These are phyloP conservation scores for Torulaspora franciscae DNA, from an alignment of 805 yeast genomes.

Conservation along the genomic window DNA sequence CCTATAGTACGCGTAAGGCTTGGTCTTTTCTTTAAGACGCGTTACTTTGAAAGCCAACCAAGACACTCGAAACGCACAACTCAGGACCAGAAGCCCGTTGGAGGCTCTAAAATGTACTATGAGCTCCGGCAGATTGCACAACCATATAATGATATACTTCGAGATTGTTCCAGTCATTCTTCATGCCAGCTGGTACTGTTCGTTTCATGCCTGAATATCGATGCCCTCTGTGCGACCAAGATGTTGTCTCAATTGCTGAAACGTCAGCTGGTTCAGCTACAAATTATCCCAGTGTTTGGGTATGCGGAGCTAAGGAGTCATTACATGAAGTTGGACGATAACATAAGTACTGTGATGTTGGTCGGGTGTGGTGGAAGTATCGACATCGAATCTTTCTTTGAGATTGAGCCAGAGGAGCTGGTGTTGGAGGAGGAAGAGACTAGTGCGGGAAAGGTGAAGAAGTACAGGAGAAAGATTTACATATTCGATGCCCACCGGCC, in stretches of 20 bases:
- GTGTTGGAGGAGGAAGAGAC: constrained; percentile 35
- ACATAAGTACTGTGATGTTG: constrained; percentile 68
- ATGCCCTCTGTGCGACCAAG: constrained; percentile 84
- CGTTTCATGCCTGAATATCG: constrained; percentile 86
- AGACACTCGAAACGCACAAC: neutral
- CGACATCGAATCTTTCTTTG: constrained; percentile 72
- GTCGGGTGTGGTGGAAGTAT: constrained; percentile 93
- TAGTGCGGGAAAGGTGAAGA: constrained; percentile 27
- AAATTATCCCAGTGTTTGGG: constrained; percentile 89
- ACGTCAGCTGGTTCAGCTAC: constrained; percentile 79
- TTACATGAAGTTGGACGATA: constrained; percentile 61
- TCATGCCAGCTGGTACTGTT: constrained; percentile 83
- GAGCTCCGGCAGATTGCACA: constrained; percentile 61
- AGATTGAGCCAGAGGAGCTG: constrained; percentile 53
- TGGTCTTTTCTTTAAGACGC: neutral
- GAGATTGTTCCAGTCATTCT: constrained; percentile 81
- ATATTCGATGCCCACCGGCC: constrained; percentile 92
- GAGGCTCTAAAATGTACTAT: constrained; percentile 54
- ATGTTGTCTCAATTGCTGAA: constrained; percentile 67
- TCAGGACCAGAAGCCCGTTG: neutral
- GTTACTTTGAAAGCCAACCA: neutral
- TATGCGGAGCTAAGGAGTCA: constrained; percentile 69
- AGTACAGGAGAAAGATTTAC: constrained; percentile 57
- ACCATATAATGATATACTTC: constrained; percentile 63
- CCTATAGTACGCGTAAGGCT: neutral